Base-by-base conservation (phyloP, 768 basidiomycete species). In the Butyriboletus loyo region DNA sequence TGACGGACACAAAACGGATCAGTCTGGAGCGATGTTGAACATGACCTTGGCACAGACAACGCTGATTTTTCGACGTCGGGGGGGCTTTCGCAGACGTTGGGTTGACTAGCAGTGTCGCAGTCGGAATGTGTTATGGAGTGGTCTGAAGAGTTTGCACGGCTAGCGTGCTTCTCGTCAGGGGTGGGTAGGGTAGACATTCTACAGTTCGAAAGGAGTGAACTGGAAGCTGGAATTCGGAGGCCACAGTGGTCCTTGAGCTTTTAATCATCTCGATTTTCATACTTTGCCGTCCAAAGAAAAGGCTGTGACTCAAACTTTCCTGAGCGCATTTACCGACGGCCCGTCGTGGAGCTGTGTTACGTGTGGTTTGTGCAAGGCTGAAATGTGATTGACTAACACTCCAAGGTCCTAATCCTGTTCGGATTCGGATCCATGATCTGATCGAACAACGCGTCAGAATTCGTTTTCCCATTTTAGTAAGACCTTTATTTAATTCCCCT, bases 321-420 rank as follows among this genome's bases (percentile, higher is more conserved):
- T 34, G 42, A 15, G 24, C 24, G 14, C 25, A 32, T 40, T 47
- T 32, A 32, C 28, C 45, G 21, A 19, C 43, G 40, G 13, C 7
- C 28, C 38, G 31, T 32, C 37, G 61, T 53, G 54, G 61, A 48
- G 61, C 55, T 46, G 36, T 34, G 50, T 63, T 60, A 63, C 61
- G 55, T n/a, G n/a, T 54, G 35, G 41, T 34, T 21, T 2, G 19
- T 22, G 24, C 24, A 50, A 27, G 5, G 27, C 17, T 32, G 22
- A 10, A 48, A 24, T 34, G 40, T 28, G 36, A 54, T n/a, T 10
- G 19, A 24, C 43, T 40, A 42, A 34, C 17, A 10, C 30, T 19
- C 11, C 11, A 4, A 24, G 11, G 11, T 41, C 40, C n/a, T 37
- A 14, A 44, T n/a, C n/a, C n/a, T n/a, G n/a, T n/a, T n/a, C n/a